Conservation (phyloP, 179 eudicot species). For the Spergularia azorica region DNA sequence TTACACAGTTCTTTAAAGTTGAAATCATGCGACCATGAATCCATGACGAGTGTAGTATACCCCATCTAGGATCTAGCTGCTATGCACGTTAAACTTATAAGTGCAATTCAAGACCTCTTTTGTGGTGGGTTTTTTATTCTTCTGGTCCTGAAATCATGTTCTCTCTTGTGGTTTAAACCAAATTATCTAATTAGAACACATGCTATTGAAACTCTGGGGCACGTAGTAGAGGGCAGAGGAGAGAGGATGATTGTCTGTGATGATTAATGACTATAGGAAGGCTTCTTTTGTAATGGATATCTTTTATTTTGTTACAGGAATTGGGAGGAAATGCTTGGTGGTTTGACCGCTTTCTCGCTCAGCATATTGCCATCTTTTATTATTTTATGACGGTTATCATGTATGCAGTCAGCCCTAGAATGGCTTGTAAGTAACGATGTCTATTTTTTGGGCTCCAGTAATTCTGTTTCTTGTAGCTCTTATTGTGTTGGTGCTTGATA, state of each 20-base stretch:
- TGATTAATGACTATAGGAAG: conserved; percentile 1
- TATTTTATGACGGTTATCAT: conserved; percentile 84
- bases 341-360: conserved; percentile 95
- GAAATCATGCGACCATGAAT: not conserved
- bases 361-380: conserved; percentile 82
- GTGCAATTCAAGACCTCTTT: not conserved
- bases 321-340: conserved; percentile 95
- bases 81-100: not conserved
- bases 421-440: conserved; percentile 82
- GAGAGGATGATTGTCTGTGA: not conserved
- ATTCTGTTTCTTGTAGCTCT: not conserved
- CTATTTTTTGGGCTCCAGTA: not conserved
- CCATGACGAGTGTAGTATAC: not conserved
- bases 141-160: conserved; percentile 4
- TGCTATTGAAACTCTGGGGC: not conserved
- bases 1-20: conserved; percentile 1
- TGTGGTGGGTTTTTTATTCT: not conserved
- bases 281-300: not conserved
- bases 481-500: conserved; percentile 18
- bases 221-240: too few relatives aligned
- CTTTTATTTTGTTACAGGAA: conserved; percentile 58
- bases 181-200: conserved; percentile 4
- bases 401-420: conserved; percentile 94
- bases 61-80: not conserved
- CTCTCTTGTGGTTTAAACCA: conserved; percentile 1